Conservation (phyloP, 1,284 basidiomycete genomes). For the Marasmius oreades region DNA sequence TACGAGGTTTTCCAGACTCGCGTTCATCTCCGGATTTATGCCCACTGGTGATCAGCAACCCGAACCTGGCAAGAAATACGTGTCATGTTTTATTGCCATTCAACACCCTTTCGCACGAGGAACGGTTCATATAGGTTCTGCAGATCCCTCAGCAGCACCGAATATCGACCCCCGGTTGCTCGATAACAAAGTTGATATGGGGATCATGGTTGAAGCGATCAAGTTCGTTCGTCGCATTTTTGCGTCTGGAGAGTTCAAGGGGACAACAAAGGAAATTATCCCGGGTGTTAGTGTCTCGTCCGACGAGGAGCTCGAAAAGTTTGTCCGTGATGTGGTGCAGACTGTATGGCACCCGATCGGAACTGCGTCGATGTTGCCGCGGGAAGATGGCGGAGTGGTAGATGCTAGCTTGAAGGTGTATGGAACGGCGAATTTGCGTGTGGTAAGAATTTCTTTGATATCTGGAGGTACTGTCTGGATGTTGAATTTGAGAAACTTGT, state of each 20-base stretch:
- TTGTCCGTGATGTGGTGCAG: not conserved
- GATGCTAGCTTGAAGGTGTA: too few relatives aligned
- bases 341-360: too few relatives aligned
- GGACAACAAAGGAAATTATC: not conserved
- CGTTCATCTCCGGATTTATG: not conserved
- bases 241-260: not conserved
- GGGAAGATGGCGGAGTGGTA: too few relatives aligned
- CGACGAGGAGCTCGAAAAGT: not conserved
- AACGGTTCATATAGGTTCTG: not conserved
- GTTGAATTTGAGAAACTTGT: too few relatives aligned
- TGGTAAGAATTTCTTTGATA: too few relatives aligned
- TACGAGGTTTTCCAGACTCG: not conserved
- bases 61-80: not conserved
- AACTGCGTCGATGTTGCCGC: too few relatives aligned
- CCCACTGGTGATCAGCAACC: not conserved
- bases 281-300: not conserved
- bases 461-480: too few relatives aligned
- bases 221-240: not conserved
- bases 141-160: not conserved
- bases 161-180: not conserved
- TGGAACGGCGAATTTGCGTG: too few relatives aligned
- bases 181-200: not conserved
- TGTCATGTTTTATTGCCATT: not conserved
- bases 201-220: not conserved
- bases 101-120: not conserved